Evolutionary conservation across 768 basidiomycete species (phyloP).

Genomic region (Pulveroboletus sp.): DNA sequence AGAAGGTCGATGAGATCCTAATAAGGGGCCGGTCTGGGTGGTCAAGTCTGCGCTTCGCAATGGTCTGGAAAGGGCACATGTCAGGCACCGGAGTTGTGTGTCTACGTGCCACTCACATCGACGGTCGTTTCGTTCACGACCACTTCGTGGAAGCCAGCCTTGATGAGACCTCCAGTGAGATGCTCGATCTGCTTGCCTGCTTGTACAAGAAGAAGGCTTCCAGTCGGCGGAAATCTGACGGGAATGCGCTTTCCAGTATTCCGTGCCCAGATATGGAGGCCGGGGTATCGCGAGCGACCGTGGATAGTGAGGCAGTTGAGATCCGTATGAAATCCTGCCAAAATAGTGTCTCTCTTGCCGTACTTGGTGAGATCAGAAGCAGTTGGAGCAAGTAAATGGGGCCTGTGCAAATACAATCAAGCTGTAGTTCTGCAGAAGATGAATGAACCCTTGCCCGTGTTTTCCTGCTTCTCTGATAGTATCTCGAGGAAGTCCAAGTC

Average conservation of each 20-base stretch:
- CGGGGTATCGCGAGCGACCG: conserved; percentile 81
- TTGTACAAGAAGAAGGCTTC: conserved; percentile 82
- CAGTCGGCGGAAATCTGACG: conserved; percentile 79
- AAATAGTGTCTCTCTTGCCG: conserved; percentile 72
- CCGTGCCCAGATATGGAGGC: conserved; percentile 90
- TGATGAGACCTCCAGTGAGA: conserved; percentile 76
- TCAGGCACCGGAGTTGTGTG: not conserved
- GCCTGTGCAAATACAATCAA: conserved; percentile 35
- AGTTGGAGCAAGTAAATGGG: conserved; percentile 89
- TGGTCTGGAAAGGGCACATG: conserved; percentile 40
- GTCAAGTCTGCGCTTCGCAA: conserved; percentile 53
- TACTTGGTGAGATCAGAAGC: conserved; percentile 86
- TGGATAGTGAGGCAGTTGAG: conserved; percentile 93
- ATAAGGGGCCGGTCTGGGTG: conserved; percentile 78
- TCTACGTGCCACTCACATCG: conserved; percentile 39
- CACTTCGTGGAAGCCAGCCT: conserved; percentile 93
- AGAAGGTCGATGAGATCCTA: conserved; percentile 95
- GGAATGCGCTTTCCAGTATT: conserved; percentile 88
- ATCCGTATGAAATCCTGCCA: conserved; percentile 93
- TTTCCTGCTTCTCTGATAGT: conserved; percentile 73
- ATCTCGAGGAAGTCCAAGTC: conserved; percentile 67
- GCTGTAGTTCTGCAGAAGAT: not conserved
- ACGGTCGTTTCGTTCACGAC: conserved; percentile 81
- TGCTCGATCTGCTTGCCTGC: conserved; percentile 96
- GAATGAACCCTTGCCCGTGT: conserved; percentile 60